Conservation (phyloP, 139 green algal genomes). For the Closterium sp. region DNA sequence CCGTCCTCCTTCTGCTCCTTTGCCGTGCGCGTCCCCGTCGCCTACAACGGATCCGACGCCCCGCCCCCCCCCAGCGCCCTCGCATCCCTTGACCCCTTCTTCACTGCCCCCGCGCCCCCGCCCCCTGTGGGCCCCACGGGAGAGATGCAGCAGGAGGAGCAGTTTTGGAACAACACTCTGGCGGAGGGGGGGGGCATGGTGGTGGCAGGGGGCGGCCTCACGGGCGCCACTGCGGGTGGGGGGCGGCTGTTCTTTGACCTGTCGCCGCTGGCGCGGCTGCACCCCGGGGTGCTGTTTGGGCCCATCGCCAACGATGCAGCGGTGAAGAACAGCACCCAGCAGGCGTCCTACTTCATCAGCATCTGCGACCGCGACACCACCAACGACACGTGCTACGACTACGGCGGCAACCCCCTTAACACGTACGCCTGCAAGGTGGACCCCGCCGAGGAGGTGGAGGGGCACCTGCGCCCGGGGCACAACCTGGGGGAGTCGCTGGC, state of each 20-base stretch:
- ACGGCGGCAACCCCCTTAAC: constrained; percentile 7
- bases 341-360: constrained; percentile 2
- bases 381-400: constrained; percentile 24
- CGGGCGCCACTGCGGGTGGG: neutral
- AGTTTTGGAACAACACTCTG: neutral
- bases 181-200: neutral
- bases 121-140: neutral
- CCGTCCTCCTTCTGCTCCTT: constrained; percentile 41
- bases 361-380: neutral
- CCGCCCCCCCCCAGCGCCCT: too few relatives aligned
- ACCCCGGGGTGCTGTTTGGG: constrained; percentile 16
- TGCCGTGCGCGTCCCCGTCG: neutral
- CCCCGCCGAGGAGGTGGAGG: neutral
- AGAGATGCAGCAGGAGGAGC: neutral
- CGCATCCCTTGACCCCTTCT: neutral
- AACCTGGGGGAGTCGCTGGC: neutral
- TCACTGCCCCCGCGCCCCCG: neutral
- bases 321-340: neutral
- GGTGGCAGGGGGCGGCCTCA: neutral
- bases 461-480: neutral
- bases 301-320: constrained; percentile 7
- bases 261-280: constrained; percentile 13
- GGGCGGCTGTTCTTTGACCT: constrained; percentile 23
- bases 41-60: neutral
- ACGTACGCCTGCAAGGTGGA: constrained; percentile 26